Base-by-base conservation (phyloP, 2,329 filamentous ascomycete species). In the Davidsoniella virescens region DNA sequence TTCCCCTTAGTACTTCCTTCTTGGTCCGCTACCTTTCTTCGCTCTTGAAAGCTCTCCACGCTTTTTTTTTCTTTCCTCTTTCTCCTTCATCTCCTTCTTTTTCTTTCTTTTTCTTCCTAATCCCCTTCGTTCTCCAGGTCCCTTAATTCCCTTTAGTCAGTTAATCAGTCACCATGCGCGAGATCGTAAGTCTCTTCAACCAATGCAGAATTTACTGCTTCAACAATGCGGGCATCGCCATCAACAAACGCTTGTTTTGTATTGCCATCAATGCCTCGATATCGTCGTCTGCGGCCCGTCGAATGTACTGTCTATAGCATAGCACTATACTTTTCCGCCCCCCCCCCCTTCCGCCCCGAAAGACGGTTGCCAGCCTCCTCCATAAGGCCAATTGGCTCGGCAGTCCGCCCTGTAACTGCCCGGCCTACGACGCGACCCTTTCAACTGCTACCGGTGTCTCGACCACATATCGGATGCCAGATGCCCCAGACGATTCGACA, bases 151-250 rank as follows among this genome's bases (percentile, higher is more conserved):
- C 51, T 47, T 54, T 29, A 55, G 59, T 54, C 53, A 57, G 54
- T 56, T 52, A 55, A 54, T 57, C 56, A 60, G 59, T 62, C 67
- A 78, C 66, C 59, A 81, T 81, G 77, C 77, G 77, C 73, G 77
- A 81, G 69, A 81, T 81, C 68, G 78, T 82, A 69, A 67, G 76
- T 78, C 41, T 44, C 47, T 47, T 40, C n/a, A 23, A 46, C 25
- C 44, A 18, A 52, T 17, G 29, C 29, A 33, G 29, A 33, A 33
- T 33, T 33, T 33, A 33, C 29, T 33, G 29, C 29, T 33, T 33
- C 29, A 33, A 33, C 29, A 33, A 33, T 18, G 44, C 20, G 16
- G 33, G 26, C 33, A 42, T 52, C 50, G 42, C 46, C 44, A 44
- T 44, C 39, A 41, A 23, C 44, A 40, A 9, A 33, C 29, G 29